Evolutionary conservation across 345 rosid genomes (phyloP).

Genomic region (Dipteronia dyeriana): DNA sequence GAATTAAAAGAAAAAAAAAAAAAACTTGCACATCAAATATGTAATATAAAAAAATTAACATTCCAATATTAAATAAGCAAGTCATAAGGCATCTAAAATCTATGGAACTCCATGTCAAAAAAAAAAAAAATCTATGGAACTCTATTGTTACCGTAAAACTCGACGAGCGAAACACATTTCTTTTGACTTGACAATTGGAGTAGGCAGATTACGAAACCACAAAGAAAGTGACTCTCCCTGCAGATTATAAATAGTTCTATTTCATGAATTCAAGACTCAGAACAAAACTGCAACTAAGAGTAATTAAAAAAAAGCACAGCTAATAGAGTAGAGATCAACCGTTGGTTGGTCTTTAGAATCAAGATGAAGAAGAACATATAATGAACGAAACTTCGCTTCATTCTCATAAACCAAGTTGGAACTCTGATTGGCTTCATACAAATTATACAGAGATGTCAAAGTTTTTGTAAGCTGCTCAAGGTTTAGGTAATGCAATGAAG

Average conservation of each 20-base stretch:
- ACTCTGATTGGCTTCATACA: slow-evolving; percentile 67
- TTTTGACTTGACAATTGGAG: slow-evolving; percentile 55
- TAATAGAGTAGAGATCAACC: slow-evolving; percentile 47
- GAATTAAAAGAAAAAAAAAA: background rate
- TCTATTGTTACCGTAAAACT: slow-evolving; percentile 52
- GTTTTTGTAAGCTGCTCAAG: slow-evolving; percentile 89
- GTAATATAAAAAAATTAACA: background rate
- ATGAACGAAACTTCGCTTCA: slow-evolving; percentile 78
- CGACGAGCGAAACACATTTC: slow-evolving; percentile 76
- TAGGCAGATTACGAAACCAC: slow-evolving; percentile 74
- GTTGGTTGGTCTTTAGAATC: slow-evolving; percentile 49
- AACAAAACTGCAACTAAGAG: background rate
- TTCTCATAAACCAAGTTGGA: slow-evolving; percentile 39
- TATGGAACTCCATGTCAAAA: background rate
- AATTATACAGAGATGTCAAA: slow-evolving; percentile 64
- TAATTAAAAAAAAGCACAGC: background rate
- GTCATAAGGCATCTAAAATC: background rate
- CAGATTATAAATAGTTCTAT: slow-evolving; percentile 23
- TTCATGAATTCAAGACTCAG: slow-evolving; percentile 18
- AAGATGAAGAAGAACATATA: slow-evolving; percentile 83
- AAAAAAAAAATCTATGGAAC: background rate
- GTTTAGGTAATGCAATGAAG: slow-evolving; percentile 74
- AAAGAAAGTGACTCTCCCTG: slow-evolving; percentile 91
- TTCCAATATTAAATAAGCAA: background rate
- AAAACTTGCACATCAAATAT: background rate